Conservation (phyloP, 208 protist species). For the Trypanosoma lewisi region DNA sequence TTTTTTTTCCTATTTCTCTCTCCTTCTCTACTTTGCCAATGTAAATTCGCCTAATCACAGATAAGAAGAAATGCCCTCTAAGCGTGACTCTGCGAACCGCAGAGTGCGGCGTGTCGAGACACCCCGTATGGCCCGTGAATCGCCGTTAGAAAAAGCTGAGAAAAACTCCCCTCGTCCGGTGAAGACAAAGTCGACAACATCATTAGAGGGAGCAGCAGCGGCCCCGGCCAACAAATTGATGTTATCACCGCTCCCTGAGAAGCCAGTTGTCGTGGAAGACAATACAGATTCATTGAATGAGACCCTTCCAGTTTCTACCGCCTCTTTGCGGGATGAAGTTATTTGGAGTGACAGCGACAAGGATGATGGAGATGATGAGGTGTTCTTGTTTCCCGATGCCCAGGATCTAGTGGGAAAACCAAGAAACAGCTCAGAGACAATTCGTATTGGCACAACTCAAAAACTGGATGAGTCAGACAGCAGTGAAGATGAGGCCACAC, state of each 20-base stretch:
- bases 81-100: slow-evolving; percentile 36
- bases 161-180: neutral
- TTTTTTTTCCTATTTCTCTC: neutral
- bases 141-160: neutral
- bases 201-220: neutral
- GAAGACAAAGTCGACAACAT: neutral
- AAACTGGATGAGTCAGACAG: slow-evolving; percentile 84
- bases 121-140: slow-evolving; percentile 8
- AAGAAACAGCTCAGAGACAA: slow-evolving; percentile 21
- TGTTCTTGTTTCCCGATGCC: slow-evolving; percentile 84
- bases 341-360: slow-evolving; percentile 68
- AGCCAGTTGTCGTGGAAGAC: neutral
- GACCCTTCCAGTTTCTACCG: neutral
- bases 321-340: slow-evolving; percentile 50
- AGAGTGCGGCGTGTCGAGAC: slow-evolving; percentile 15
- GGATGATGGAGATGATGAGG: slow-evolving; percentile 29
- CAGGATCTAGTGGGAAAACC: slow-evolving; percentile 45
- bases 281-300: neutral
- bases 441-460: slow-evolving; percentile 75
- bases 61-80: slow-evolving; percentile 49
- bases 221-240: neutral
- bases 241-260: neutral
- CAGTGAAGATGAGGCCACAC: slow-evolving; percentile 86
- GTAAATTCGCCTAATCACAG: slow-evolving; percentile 13
- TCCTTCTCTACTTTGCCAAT: slow-evolving; percentile 6